Base-by-base conservation (phyloP, 164 flowering plant species). In the Akebia trifoliata region DNA sequence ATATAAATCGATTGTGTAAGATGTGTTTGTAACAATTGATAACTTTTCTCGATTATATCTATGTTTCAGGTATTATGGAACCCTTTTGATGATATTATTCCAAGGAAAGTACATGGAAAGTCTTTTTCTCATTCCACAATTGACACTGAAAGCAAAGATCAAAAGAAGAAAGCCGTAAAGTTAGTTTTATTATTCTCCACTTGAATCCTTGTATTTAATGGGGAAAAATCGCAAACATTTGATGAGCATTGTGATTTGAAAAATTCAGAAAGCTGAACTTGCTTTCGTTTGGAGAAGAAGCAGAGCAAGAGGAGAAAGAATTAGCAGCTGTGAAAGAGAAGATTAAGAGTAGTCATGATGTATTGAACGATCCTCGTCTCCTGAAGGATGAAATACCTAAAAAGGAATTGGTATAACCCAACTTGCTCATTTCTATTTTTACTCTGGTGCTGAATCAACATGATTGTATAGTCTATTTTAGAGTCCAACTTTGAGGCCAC, bases 211-310 rank as follows among this genome's bases (percentile, higher is more conserved):
- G 12, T 20, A 30, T 22, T 18, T 20, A 25, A 17, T 35, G 34
- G 25, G 26, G 10, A 34, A 30, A 42, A 38, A 59, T 17, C 11
- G 12, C 18, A 8, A 3, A 6, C 29, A 28, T 20, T 9, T 4
- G 8, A 4, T 12, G 31, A 38, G 20, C 35, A 17, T 21, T 18
- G 37, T 18, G 25, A 26, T 46, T 63, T 57, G 45, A 45, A 20
- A 28, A 28, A 18, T 71, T 59, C 76, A 93, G 99, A 72, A 87
- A 93, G 74, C 68, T 93, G 70, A 93, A 74, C 67, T 72, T 93
- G 76, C 97, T 93, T 57, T 93, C 99, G 62, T 93, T 93, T 79
- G 97, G 97, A 56, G 99, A 90, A 69, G 99, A 93, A 79, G 97
- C 97, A 50, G 96, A 87, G 72, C 88, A 93, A 65, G 97, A 93